Evolutionary conservation across 2,329 filamentous ascomycete species (phyloP), one percentile per base, ranked within the genome.

Genomic region (Emydomyces testavorans): DNA sequence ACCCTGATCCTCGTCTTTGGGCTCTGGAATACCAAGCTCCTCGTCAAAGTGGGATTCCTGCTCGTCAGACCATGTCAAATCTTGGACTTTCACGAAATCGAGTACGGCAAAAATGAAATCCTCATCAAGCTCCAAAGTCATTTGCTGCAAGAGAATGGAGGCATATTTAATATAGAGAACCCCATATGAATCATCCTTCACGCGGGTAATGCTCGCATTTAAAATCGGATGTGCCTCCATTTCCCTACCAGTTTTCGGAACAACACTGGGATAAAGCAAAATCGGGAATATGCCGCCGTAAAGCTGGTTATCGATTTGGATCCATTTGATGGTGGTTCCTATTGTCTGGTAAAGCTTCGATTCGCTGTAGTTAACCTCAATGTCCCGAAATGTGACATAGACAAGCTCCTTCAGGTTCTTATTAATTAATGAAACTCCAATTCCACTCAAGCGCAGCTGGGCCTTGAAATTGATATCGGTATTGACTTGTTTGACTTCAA

Each of bases 91-190:
- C 28, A 85, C 83, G 62, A 95, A 98, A 63, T 98, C 93, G 1
- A 98, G 72, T 52, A 98, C 77, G 0, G 92, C 89, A 63, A 94
- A 94, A 49, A 98, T 89, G 67, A 98, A 98, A 63, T 98, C 92
- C 60, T 98, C 92, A 55, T 98, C 92, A 41, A 98, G 80, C 58
- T 98, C 92, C 2, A 98, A 75, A 0, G 92, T 98, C 89, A 98
- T 95, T 65, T 98, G 89, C 65, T 98, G 92, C 38, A 98, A 71
- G 26, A 98, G 71, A 38, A 98, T 67, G 0, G 90, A 94, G 18
- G 92, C 90, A 65, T 98, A 98, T 65, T 98, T 98, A 75, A 98
- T 89, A 67, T 98, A 98, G 7, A 95, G 72, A 18, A 98, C 92
- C 58, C 92, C 92, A 61, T 96, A 98, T 0, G 89, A 94, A 60